Evolutionary conservation across 1,284 basidiomycete genomes (phyloP).

Genomic region (Inonotus hispidus): DNA sequence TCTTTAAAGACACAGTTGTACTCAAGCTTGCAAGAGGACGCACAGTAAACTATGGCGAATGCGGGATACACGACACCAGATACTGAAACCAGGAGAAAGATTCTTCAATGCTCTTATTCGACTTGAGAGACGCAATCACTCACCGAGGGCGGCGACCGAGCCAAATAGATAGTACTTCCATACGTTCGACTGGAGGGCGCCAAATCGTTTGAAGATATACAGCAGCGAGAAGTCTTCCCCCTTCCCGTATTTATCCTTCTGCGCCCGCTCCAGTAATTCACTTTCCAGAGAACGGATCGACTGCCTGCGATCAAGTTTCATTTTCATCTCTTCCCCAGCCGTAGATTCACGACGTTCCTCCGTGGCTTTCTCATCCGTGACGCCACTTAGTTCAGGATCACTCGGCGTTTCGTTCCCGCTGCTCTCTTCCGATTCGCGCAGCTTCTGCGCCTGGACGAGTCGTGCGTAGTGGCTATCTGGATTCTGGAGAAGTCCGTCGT

Average conservation of each 20-base stretch:
- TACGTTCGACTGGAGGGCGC: constrained; percentile 52
- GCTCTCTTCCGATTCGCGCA: constrained; percentile 48
- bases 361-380: constrained; percentile 25
- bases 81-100: constrained; percentile 25
- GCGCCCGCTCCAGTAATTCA: constrained; percentile 53
- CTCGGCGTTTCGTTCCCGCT: constrained; percentile 28
- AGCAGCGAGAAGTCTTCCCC: constrained; percentile 35
- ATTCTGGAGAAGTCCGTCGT: constrained; percentile 66
- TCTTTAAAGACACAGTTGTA: neutral
- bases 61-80: constrained; percentile 83
- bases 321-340: constrained; percentile 44
- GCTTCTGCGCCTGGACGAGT: constrained; percentile 79
- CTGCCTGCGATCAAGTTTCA: constrained; percentile 60
- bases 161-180: constrained; percentile 32
- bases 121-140: constrained; percentile 39
- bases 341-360: constrained; percentile 22
- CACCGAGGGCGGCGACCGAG: constrained; percentile 5
- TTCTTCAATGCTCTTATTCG: constrained; percentile 20
- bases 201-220: constrained; percentile 73
- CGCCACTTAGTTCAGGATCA: constrained; percentile 26
- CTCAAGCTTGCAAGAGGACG: constrained; percentile 14
- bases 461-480: constrained; percentile 67
- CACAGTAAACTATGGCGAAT: constrained; percentile 78
- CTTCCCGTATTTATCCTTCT: constrained; percentile 26
- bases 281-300: constrained; percentile 68